Evolutionary conservation across 176 grass and related monocot species (phyloP), one percentile per base, ranked within the genome.

Genomic region (Elaeis guineensis): DNA sequence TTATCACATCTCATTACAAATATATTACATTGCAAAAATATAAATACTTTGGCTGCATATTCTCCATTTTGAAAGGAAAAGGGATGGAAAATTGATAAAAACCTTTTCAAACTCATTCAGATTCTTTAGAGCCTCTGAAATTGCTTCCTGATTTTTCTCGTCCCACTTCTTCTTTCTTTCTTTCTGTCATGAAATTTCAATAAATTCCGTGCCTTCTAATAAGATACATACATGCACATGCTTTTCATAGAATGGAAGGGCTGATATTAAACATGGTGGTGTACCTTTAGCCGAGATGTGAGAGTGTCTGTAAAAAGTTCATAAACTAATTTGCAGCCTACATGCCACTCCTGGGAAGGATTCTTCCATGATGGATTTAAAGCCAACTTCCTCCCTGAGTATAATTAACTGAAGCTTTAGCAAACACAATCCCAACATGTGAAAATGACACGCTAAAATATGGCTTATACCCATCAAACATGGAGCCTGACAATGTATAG

Each of bases 101-200:
- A 87, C 92, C 92, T 97, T 97, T 78, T 97, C 92, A 82, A 91
- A 97, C 61, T 97, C 87, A 83, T 88, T 97, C 57, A 97, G 70
- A 39, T 91, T 70, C 55, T 76, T 91, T 58, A 97, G 68, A 75
- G 84, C 81, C 68, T 78, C 56, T 2, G 92, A 88, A 77, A 97
- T 97, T 80, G 92, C 87, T 85, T 89, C 87, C 61, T 97, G 92
- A 75, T 91, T 91, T 67, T 83, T 72, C 82, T 89, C 92, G 2
- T 97, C 87, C 92, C 92, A 97, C 54, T 85, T 97, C 69, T 91
- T 91, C 60, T 76, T 89, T 77, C 92, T 85, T 82, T 91, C 92
- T 82, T 83, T 91, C 87, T 91, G 70, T 68, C 75, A 24, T 79
- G 22, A 66, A 22, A 59, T 25, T 2, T 3, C 14, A 16, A 21